Conservation (phyloP, 371 early-diverging fungal species). For the Encephalitozoon romaleae region DNA sequence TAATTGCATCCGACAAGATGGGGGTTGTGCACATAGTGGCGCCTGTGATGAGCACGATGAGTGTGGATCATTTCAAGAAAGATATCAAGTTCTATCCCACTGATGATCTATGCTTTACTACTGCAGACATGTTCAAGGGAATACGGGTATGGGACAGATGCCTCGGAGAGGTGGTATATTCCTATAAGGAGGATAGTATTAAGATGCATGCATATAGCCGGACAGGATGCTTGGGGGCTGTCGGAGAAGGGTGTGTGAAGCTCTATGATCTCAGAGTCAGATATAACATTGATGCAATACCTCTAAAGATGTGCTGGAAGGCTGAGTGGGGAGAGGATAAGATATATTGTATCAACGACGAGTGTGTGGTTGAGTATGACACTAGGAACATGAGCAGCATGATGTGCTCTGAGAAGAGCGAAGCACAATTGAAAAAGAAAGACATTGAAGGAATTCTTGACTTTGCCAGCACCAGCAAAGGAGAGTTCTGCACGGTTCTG, state of each 20-base stretch:
- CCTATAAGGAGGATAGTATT: conserved; percentile 8
- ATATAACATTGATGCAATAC: conserved; percentile 17
- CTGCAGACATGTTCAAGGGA: conserved; percentile 15
- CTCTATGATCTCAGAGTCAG: conserved; percentile 23
- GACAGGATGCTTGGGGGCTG: conserved; percentile 1
- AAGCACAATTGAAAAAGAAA: background rate
- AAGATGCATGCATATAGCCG: conserved; percentile 7
- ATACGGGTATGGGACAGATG: conserved; percentile 28
- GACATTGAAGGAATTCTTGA: background rate
- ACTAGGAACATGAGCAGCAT: background rate
- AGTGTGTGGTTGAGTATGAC: background rate
- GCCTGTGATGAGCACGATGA: background rate
- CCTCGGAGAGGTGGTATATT: conserved; percentile 6
- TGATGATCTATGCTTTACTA: conserved; percentile 26
- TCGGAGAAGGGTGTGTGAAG: conserved; percentile 24
- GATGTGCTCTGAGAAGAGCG: background rate
- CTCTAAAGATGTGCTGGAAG: background rate
- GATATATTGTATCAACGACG: background rate
- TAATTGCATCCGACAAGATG: conserved; percentile 7
- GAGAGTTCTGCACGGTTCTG: background rate
- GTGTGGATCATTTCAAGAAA: conserved; percentile 18
- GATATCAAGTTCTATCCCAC: conserved; percentile 20
- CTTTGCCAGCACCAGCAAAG: background rate
- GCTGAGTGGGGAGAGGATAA: background rate
- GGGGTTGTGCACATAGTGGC: background rate